phyloP scores from a whole-genome alignment of 176 grass and related monocot genomes.

The Metroxylon sagu region DNA sequence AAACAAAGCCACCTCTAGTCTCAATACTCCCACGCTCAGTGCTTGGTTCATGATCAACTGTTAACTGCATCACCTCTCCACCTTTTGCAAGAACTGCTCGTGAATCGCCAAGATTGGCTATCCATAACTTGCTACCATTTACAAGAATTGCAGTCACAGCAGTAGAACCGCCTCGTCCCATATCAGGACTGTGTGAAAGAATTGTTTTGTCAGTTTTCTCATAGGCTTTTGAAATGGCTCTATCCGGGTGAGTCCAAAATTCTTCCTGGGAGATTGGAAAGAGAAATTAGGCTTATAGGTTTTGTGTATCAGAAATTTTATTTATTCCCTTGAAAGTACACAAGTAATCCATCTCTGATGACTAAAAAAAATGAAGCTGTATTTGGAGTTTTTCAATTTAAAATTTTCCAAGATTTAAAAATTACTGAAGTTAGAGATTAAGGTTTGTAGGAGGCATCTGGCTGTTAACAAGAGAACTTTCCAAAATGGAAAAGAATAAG shows the following conservation, averaged over 20 bases:
- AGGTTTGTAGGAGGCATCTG: too few species aligned
- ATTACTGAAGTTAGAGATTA: too few species aligned
- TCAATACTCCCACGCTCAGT: constrained; percentile 28
- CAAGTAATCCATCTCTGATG: too few species aligned
- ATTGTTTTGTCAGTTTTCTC: constrained; percentile 82
- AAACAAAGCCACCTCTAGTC: constrained; percentile 30
- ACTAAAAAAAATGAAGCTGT: too few species aligned
- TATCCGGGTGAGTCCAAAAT: constrained; percentile 67
- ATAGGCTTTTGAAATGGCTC: constrained; percentile 65
- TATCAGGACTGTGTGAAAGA: constrained; percentile 60
- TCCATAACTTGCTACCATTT: constrained; percentile 26
- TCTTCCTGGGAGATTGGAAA: constrained; percentile 44
- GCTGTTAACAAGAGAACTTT: too few species aligned
- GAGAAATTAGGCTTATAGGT: background rate
- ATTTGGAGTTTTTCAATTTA: too few species aligned
- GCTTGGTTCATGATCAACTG: constrained; percentile 33
- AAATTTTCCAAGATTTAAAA: too few species aligned
- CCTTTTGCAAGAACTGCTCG: constrained; percentile 24
- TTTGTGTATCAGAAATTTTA: too few species aligned
- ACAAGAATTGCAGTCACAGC: constrained; percentile 34
- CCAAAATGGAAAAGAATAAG: too few species aligned
- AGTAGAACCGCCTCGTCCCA: constrained; percentile 55
- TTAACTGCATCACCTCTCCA: constrained; percentile 18
- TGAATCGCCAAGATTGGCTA: constrained; percentile 34
- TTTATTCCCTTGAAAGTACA: too few species aligned